Conservation (phyloP, 2,329 filamentous ascomycete genomes). For the Aspergillus felis region DNA sequence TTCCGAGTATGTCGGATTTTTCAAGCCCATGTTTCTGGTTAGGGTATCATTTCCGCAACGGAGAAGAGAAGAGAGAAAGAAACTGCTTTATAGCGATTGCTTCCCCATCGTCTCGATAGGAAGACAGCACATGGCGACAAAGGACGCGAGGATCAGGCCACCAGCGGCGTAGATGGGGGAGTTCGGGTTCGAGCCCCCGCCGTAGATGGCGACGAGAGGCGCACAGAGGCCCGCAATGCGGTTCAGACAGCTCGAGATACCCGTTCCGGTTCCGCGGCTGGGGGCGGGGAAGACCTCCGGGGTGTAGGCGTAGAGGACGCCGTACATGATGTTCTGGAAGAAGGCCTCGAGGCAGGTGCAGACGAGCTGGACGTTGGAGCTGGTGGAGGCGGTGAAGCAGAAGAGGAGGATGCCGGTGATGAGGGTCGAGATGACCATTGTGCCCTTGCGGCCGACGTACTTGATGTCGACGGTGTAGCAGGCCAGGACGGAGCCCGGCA, state of each 20-base stretch:
- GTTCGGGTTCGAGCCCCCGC: constrained; percentile 33
- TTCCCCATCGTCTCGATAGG: constrained; percentile 47
- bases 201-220: constrained; percentile 44
- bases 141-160: constrained; percentile 42
- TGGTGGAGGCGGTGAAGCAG: constrained; percentile 50
- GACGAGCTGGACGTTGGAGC: constrained; percentile 48
- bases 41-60: not conserved
- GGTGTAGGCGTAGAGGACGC: constrained; percentile 56
- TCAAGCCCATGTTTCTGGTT: not conserved
- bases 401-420: constrained; percentile 53
- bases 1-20: no score
- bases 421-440: constrained; percentile 50
- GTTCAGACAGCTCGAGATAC: constrained; percentile 45
- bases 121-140: constrained; percentile 43
- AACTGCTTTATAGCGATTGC: constrained; percentile 32
- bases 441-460: constrained; percentile 56
- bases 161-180: constrained; percentile 45
- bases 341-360: constrained; percentile 54
- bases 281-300: constrained; percentile 57
- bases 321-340: constrained; percentile 56
- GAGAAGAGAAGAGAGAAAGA: not conserved
- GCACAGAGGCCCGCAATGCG: constrained; percentile 44
- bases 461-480: constrained; percentile 69
- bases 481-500: constrained; percentile 72
- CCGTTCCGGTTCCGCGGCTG: constrained; percentile 52